Evolutionary conservation across 192 early-diverging fungal genomes (phyloP).

Genomic region (Chytriomyces hyalinus): DNA sequence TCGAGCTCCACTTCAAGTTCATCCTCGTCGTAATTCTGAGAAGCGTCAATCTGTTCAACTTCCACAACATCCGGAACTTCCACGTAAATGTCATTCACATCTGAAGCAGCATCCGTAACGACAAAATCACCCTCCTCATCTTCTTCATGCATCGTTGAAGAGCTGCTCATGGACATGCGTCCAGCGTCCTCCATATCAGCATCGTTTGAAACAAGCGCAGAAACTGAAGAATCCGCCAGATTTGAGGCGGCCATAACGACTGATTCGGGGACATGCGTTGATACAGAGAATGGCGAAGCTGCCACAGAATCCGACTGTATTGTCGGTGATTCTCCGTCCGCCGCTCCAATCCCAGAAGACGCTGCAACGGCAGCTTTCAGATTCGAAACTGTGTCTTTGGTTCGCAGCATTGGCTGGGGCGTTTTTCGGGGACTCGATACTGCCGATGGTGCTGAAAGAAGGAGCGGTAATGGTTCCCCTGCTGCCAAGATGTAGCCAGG

Average conservation of each 20-base stretch:
- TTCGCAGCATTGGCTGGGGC: neutral
- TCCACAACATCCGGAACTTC: neutral
- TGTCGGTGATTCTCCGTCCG: neutral
- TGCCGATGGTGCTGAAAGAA: slow-evolving; percentile 8
- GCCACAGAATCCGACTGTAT: neutral
- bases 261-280: neutral
- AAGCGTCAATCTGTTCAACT: no score
- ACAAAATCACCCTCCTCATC: slow-evolving; percentile 18
- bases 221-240: no score
- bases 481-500: slow-evolving; percentile 23
- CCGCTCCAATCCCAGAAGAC: neutral
- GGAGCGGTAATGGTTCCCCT: slow-evolving; percentile 13
- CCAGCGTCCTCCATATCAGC: neutral
- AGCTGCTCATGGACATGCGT: neutral
- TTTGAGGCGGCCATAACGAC: no score
- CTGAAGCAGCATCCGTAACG: neutral
- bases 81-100: neutral
- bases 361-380: neutral
- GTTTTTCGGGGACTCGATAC: neutral
- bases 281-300: neutral
- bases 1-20: no score
- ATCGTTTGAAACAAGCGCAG: neutral
- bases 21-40: no score
- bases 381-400: neutral
- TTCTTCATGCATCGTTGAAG: neutral